Percentiles rank a stretch among this genome's conserved stretches.
Evolutionary conservation across 2,329 filamentous ascomycete genomes (phyloP).

Genomic region (Rutstroemia sydowiana): DNA sequence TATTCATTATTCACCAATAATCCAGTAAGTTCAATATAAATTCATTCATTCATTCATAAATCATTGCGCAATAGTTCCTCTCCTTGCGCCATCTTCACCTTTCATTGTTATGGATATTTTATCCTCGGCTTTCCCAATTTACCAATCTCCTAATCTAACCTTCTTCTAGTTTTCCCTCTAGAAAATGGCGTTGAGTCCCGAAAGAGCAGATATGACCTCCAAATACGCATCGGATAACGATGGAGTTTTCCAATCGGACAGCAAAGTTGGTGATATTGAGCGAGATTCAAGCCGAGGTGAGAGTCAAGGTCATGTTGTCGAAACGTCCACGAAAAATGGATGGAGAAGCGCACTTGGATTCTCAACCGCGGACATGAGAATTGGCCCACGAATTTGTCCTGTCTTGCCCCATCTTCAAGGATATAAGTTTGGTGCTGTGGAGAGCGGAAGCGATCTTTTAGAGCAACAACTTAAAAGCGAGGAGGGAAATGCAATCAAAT

Average conservation of each 20-base stretch:
- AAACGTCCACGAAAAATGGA: background rate
- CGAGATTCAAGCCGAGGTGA: background rate
- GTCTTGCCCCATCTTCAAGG: slow-evolving; percentile 27
- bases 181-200: slow-evolving; percentile 7
- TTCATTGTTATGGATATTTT: background rate
- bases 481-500: slow-evolving; percentile 73
- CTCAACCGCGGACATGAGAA: slow-evolving; percentile 7
- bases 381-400: slow-evolving; percentile 25
- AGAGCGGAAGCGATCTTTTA: slow-evolving; percentile 24
- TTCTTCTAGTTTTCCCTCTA: background rate
- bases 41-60: background rate
- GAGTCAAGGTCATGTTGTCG: background rate
- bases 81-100: background rate
- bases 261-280: background rate
- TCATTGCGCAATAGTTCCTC: background rate
- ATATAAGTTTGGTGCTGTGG: slow-evolving; percentile 17
- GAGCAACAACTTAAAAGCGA: slow-evolving; percentile 70
- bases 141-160: background rate
- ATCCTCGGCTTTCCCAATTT: background rate
- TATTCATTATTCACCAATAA: slow-evolving; percentile 8
- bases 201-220: background rate
- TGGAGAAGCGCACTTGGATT: slow-evolving; percentile 6
- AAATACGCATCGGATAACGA: background rate
- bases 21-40: slow-evolving; percentile 2
- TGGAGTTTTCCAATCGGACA: background rate